Evolutionary conservation across 1,284 basidiomycete species (phyloP).

Genomic region (Ceratobasidium theobromae): DNA sequence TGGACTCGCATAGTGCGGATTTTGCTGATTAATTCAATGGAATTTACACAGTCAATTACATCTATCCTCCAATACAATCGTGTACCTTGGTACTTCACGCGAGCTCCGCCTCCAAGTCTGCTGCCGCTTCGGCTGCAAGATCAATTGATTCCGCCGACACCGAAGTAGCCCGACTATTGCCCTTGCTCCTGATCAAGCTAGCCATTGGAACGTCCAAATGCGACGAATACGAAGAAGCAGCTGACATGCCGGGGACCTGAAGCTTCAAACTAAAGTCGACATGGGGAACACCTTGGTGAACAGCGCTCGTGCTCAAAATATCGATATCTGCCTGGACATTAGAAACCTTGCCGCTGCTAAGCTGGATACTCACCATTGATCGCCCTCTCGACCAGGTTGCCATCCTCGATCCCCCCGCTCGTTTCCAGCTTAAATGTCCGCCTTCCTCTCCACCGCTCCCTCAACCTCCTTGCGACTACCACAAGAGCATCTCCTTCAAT

Average conservation of each 20-base stretch:
- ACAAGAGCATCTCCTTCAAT: conserved; percentile 77
- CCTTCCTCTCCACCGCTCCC: conserved; percentile 74
- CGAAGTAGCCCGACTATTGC: conserved; percentile 17
- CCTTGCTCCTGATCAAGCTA: conserved; percentile 3
- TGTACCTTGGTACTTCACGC: background rate
- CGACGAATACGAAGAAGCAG: background rate
- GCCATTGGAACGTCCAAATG: conserved; percentile 7
- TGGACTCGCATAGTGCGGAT: conserved; percentile 39
- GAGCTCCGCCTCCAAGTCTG: conserved; percentile 25
- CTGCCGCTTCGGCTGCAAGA: conserved; percentile 20
- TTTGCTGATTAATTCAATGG: background rate
- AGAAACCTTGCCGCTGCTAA: background rate
- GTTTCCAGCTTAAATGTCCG: conserved; percentile 87
- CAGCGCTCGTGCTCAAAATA: conserved; percentile 88
- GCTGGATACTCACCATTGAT: conserved; percentile 62
- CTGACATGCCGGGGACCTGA: conserved; percentile 49
- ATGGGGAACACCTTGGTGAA: conserved; percentile 89
- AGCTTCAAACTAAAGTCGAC: conserved; percentile 95
- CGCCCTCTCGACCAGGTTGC: conserved; percentile 71
- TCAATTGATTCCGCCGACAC: conserved; percentile 28
- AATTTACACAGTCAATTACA: background rate
- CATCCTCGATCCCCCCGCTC: conserved; percentile 89
- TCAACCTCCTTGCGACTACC: conserved; percentile 66
- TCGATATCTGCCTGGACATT: conserved; percentile 71
- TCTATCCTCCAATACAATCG: background rate